Percentiles rank a stretch among this genome's conserved stretches.
These are phyloP conservation scores for Cryptosporidium sp. DNA, from an alignment of 169 alveolate genomes.

Conservation along the genomic window DNA sequence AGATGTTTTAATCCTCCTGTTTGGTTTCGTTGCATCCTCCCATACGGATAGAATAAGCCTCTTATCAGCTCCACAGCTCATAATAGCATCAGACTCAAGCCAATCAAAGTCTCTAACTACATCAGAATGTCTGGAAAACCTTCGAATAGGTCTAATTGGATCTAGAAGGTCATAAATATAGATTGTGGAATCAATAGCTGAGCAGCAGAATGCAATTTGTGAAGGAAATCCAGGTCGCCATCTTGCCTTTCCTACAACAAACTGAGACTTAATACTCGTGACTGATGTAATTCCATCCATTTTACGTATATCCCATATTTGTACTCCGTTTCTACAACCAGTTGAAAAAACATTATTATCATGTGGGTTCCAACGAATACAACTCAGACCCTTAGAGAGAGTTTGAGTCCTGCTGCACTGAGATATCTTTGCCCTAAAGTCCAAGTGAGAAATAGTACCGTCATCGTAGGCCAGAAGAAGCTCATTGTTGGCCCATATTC, in stretches of 20 bases:
- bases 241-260: slow-evolving; percentile 45
- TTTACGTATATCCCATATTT: slow-evolving; percentile 63
- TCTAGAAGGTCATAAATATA: slow-evolving; percentile 36
- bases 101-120: slow-evolving; percentile 73
- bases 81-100: slow-evolving; percentile 61
- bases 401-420: slow-evolving; percentile 39
- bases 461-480: slow-evolving; percentile 49
- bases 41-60: slow-evolving; percentile 43
- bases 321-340: slow-evolving; percentile 61
- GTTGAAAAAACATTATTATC: slow-evolving; percentile 53
- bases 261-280: slow-evolving; percentile 29
- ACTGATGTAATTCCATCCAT: slow-evolving; percentile 51
- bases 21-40: slow-evolving; percentile 21
- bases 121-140: slow-evolving; percentile 49
- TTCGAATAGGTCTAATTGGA: slow-evolving; percentile 49
- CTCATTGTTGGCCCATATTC: slow-evolving; percentile 42
- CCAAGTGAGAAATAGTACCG: slow-evolving; percentile 63
- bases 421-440: slow-evolving; percentile 48
- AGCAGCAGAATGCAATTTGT: slow-evolving; percentile 61
- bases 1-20: neutral
- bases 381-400: slow-evolving; percentile 38
- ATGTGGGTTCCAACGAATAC: slow-evolving; percentile 67
- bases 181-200: slow-evolving; percentile 61
- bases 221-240: slow-evolving; percentile 71
- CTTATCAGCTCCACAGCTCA: slow-evolving; percentile 57